A percentile compares a stretch with the other conserved stretches of the same genome.
Evolutionary conservation across 352 stramenopile species (phyloP).

Genomic region (Globisporangium nagaii): DNA sequence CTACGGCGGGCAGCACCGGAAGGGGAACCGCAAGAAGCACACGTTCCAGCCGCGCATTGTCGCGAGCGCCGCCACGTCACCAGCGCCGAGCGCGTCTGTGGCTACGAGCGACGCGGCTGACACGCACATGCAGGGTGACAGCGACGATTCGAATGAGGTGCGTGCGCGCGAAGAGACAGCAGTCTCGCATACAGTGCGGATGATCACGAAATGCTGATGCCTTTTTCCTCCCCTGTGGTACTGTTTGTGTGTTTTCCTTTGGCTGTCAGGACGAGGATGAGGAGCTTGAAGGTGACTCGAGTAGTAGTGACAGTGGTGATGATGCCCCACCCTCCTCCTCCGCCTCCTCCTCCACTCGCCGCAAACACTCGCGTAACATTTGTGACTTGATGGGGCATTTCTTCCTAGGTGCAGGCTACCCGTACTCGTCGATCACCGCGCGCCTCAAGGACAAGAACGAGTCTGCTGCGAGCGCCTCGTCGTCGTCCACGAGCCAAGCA

Average conservation of each 20-base stretch:
- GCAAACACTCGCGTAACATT: constrained; percentile 59
- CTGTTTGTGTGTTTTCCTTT: background rate
- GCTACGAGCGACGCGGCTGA: background rate
- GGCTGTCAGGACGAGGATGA: constrained; percentile 14
- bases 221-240: background rate
- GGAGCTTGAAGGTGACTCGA: constrained; percentile 34
- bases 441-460: constrained; percentile 4
- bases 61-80: background rate
- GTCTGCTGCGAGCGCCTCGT: background rate
- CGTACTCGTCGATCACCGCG: constrained; percentile 9
- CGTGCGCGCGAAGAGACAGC: background rate
- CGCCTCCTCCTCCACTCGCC: constrained; percentile 25
- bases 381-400: constrained; percentile 87
- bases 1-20: constrained; percentile 79
- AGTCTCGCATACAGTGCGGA: too few relatives aligned
- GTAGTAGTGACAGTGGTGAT: constrained; percentile 31
- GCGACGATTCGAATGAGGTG: constrained; percentile 13
- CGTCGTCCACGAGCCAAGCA: background rate
- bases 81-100: background rate
- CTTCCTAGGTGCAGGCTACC: constrained; percentile 65
- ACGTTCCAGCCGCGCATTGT: constrained; percentile 69
- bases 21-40: constrained; percentile 70
- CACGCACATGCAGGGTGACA: constrained; percentile 13
- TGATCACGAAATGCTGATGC: too few relatives aligned
- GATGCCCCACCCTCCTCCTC: constrained; percentile 29